A percentile compares a stretch with the other conserved stretches of the same genome.
phyloP scores from a whole-genome alignment of 2,329 filamentous ascomycete species.

The Chrysoporthe cubensis region DNA sequence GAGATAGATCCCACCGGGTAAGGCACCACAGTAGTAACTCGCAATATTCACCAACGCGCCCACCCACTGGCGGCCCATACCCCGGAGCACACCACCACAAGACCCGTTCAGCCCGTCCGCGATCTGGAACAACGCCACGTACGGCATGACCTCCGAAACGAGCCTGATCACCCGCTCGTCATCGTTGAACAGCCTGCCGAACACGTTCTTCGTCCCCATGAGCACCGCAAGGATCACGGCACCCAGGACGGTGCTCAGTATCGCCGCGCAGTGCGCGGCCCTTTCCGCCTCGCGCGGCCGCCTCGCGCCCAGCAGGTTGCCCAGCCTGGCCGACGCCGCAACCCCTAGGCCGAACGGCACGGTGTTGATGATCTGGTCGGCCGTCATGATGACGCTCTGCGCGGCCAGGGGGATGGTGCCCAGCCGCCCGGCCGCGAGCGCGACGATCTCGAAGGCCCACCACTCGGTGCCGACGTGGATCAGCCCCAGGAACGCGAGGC shows the following conservation, averaged over 20 bases:
- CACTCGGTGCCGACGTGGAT: slow-evolving; percentile 88
- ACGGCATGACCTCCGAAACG: slow-evolving; percentile 79
- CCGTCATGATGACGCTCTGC: slow-evolving; percentile 88
- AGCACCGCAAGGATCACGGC: slow-evolving; percentile 68
- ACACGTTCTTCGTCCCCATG: slow-evolving; percentile 71
- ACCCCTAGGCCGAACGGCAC: slow-evolving; percentile 88
- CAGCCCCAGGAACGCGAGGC: slow-evolving; percentile 75
- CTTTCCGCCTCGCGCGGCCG: slow-evolving; percentile 61
- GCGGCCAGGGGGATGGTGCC: slow-evolving; percentile 81
- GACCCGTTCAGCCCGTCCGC: slow-evolving; percentile 85
- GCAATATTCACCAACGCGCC: slow-evolving; percentile 81
- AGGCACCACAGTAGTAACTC: slow-evolving; percentile 81
- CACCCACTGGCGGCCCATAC: slow-evolving; percentile 86
- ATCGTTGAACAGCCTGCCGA: slow-evolving; percentile 81
- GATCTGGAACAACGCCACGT: slow-evolving; percentile 87
- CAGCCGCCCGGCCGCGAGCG: slow-evolving; percentile 77
- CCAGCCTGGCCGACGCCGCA: slow-evolving; percentile 75
- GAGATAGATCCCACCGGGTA: slow-evolving; percentile 81
- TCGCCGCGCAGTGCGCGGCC: slow-evolving; percentile 75
- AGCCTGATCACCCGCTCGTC: slow-evolving; percentile 72
- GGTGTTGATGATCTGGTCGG: slow-evolving; percentile 82
- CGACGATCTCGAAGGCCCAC: slow-evolving; percentile 94
- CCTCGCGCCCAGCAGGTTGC: slow-evolving; percentile 62
- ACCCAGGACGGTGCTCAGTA: slow-evolving; percentile 73
- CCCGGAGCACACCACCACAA: slow-evolving; percentile 78